These are phyloP conservation scores for Aspergillus vadensis DNA, from an alignment of 2,329 filamentous ascomycete genomes.

Conservation along the genomic window DNA sequence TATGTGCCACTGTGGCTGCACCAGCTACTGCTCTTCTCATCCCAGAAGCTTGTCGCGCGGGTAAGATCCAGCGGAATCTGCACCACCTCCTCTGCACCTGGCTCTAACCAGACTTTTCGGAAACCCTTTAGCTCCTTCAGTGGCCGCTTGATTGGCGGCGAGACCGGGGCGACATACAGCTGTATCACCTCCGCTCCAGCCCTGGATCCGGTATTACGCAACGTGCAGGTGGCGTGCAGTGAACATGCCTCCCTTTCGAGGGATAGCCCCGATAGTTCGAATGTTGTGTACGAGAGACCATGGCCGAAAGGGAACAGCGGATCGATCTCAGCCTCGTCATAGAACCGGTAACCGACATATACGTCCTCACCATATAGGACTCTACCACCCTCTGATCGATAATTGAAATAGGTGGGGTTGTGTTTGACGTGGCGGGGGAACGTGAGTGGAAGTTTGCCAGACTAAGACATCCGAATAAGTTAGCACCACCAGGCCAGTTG, in stretches of 20 bases:
- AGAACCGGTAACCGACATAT: conserved; percentile 77
- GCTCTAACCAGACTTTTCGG: conserved; percentile 60
- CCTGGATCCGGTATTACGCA: conserved; percentile 51
- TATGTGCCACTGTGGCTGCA: conserved; percentile 4
- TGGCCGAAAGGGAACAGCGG: conserved; percentile 75
- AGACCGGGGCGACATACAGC: conserved; percentile 41
- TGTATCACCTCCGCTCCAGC: conserved; percentile 57
- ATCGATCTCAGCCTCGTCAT: conserved; percentile 64
- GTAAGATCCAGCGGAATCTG: neutral
- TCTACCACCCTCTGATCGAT: conserved; percentile 64
- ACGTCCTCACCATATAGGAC: conserved; percentile 76
- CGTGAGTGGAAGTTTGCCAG: conserved; percentile 68
- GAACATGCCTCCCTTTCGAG: conserved; percentile 15
- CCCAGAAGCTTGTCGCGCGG: conserved; percentile 12
- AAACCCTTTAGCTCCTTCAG: conserved; percentile 62
- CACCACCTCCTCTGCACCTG: conserved; percentile 58
- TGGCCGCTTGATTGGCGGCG: conserved; percentile 22
- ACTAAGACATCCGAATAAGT: conserved; percentile 30
- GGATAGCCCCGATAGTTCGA: conserved; percentile 52
- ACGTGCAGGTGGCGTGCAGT: conserved; percentile 14
- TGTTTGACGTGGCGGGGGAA: conserved; percentile 9
- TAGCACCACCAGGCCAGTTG: neutral
- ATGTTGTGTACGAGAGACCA: conserved; percentile 74
- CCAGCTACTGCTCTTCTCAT: conserved; percentile 6
- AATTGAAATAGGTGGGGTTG: conserved; percentile 69